Conservation (phyloP, 2,329 filamentous ascomycete species). For the Juglanconis oblonga region DNA sequence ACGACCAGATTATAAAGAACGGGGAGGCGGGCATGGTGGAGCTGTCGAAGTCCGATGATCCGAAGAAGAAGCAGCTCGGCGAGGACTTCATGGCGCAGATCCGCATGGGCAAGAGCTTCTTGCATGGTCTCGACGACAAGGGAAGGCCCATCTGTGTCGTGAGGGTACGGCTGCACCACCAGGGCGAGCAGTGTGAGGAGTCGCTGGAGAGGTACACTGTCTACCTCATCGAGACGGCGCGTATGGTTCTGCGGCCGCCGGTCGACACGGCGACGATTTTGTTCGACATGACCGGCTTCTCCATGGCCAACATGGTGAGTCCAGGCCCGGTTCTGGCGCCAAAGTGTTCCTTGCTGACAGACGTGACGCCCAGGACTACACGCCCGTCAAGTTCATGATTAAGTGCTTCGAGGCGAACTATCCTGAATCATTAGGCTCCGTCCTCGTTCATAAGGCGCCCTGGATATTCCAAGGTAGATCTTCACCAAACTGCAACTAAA, state of each 20-base stretch:
- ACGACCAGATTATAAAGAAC: slow-evolving; percentile 78
- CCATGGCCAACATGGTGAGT: slow-evolving; percentile 85
- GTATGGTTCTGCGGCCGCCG: slow-evolving; percentile 74
- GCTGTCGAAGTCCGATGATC: slow-evolving; percentile 53
- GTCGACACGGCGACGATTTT: slow-evolving; percentile 93
- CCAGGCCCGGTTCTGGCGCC: too few relatives aligned
- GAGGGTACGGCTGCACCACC: slow-evolving; percentile 75
- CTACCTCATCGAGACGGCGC: slow-evolving; percentile 90
- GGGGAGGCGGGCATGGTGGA: slow-evolving; percentile 70
- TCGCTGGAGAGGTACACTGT: slow-evolving; percentile 88
- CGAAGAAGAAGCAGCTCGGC: slow-evolving; percentile 61
- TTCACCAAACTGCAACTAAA: background rate
- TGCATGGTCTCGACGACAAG: slow-evolving; percentile 82
- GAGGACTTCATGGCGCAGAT: slow-evolving; percentile 81
- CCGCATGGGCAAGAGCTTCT: slow-evolving; percentile 86
- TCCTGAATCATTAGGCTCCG: slow-evolving; percentile 83
- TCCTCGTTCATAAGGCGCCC: slow-evolving; percentile 92
- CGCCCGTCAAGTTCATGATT: slow-evolving; percentile 98
- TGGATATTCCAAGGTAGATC: slow-evolving; percentile 88
- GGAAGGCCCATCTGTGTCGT: slow-evolving; percentile 87
- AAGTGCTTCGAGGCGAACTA: slow-evolving; percentile 99
- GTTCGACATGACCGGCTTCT: slow-evolving; percentile 95
- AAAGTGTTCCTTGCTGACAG: slow-evolving; percentile 1
- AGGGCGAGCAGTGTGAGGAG: slow-evolving; percentile 77
- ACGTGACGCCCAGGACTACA: slow-evolving; percentile 66